These are phyloP conservation scores for Aegilops umbellulata DNA, from an alignment of 176 grass and related monocot species.

Conservation along the genomic window DNA sequence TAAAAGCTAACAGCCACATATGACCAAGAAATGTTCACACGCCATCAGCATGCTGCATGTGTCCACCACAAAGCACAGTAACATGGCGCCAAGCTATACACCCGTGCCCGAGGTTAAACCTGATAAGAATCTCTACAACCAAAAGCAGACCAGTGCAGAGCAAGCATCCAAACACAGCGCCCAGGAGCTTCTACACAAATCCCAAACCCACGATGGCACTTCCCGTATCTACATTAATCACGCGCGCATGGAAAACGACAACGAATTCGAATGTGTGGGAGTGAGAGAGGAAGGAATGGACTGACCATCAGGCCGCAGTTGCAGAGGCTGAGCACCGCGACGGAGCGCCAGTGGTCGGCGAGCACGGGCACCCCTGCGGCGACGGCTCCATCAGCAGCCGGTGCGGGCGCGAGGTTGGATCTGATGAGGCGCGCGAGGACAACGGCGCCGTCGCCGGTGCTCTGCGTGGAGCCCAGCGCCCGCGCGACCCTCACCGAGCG, in stretches of 20 bases:
- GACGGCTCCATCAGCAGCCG: conserved; percentile 33
- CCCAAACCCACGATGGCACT: not conserved
- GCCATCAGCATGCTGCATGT: not conserved
- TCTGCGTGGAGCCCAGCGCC: conserved; percentile 59
- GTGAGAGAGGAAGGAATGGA: conserved; percentile 18
- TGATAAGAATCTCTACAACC: conserved; percentile 3
- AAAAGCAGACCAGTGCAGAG: not conserved
- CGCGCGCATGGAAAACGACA: not conserved
- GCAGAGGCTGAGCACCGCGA: conserved; percentile 57
- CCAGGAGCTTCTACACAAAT: not conserved
- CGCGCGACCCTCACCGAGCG: conserved; percentile 63
- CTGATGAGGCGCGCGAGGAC: conserved; percentile 73
- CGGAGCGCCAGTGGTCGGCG: conserved; percentile 79
- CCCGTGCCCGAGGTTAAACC: not conserved
- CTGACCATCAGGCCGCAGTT: conserved; percentile 87
- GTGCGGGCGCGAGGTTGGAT: conserved; percentile 57
- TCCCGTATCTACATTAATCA: not conserved
- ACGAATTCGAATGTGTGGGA: not conserved
- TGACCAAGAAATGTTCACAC: not conserved
- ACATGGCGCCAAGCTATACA: not conserved
- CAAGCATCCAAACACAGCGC: conserved; percentile 18
- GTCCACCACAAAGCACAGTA: not conserved
- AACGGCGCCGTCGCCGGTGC: conserved; percentile 70
- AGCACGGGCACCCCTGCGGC: conserved; percentile 58
- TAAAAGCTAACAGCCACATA: not conserved